Evolutionary conservation across 2,329 filamentous ascomycete species (phyloP), one percentile per base, ranked within the genome.

Genomic region (Cladosporium sp.): DNA sequence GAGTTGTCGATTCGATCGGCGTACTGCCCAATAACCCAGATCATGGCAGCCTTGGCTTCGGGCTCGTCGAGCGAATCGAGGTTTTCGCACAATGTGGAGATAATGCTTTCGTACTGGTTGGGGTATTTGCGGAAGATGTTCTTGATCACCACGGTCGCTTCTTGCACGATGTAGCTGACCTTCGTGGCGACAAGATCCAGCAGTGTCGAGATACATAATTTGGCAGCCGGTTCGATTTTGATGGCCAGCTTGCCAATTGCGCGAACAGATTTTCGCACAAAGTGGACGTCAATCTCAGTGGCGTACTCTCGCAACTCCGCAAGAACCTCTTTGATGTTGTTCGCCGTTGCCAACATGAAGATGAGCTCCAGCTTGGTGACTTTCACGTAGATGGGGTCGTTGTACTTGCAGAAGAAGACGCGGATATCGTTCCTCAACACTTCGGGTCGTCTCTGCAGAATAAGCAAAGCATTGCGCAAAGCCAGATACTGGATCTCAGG

Each of bases 401-500:
- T 99, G 77, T 99, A 99, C 81, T 99, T 99, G 85, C 94, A 99
- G 77, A 99, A 99, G 78, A 99, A 99, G 34, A 99, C 94, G 49
- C 94, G 86, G 63, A 99, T 97, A 74, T 99, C 94, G 74, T 97
- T 97, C 63, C 92, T 86, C 56, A 99, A 76, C 8, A 99, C 93
- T 69, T 97, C 94, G 0, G 94, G 94, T 58, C 93, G 84, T 67
- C 93, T 84, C 73, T 99, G 94, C 55, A 99, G 79, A 66, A 99
- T 99, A 14, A 99, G 81, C 2, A 99, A 82, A 0, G 94, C 94
- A 71, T 99, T 99, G 63, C 94, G 84, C 17, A 99, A 82, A 0
- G 94, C 94, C 6, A 99, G 82, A 71, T 99, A 99, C 73, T 99
- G 94, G n/a, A 99, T 94, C 73, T 99, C 94, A 0, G 94, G 91